A percentile compares a stretch with the other conserved stretches of the same genome.
Evolutionary conservation across 495 filamentous ascomycete species (phyloP).

Genomic region (Aspergillus steynii): DNA sequence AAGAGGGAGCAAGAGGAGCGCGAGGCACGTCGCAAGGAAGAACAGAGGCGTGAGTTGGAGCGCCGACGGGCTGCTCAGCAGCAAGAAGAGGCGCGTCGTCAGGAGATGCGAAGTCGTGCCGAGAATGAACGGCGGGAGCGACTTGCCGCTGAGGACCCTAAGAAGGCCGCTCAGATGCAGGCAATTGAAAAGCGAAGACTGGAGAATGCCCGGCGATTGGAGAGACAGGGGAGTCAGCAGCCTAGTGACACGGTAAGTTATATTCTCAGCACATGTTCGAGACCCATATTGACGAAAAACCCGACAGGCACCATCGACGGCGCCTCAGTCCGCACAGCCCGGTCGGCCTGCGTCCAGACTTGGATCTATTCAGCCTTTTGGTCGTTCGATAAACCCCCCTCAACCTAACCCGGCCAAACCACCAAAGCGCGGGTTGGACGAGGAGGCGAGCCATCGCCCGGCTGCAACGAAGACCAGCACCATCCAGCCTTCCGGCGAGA

Average conservation of each 20-base stretch:
- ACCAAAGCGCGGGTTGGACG: constrained; percentile 59
- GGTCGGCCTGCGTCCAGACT: constrained; percentile 55
- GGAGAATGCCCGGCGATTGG: constrained; percentile 64
- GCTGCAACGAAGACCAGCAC: constrained; percentile 43
- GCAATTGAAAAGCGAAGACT: constrained; percentile 63
- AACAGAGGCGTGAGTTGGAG: constrained; percentile 75
- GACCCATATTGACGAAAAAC: constrained; percentile 22
- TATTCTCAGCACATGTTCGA: background rate
- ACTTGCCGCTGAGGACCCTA: constrained; percentile 52
- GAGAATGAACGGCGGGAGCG: constrained; percentile 51
- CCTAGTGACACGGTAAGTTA: background rate
- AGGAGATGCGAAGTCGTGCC: constrained; percentile 47
- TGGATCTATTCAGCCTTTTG: constrained; percentile 52
- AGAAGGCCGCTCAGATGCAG: constrained; percentile 69
- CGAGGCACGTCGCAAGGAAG: constrained; percentile 73
- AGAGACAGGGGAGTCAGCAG: constrained; percentile 53
- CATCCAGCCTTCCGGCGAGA: constrained; percentile 48
- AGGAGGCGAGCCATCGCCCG: constrained; percentile 48
- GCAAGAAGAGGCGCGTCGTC: constrained; percentile 50
- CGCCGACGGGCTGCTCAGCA: constrained; percentile 66
- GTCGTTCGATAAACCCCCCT: constrained; percentile 49
- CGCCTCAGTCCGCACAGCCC: constrained; percentile 10
- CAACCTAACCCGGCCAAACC: constrained; percentile 65
- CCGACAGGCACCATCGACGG: background rate
- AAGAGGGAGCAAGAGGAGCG: constrained; percentile 79